A percentile compares a stretch with the other conserved stretches of the same genome.
Evolutionary conservation across 1,284 basidiomycete species (phyloP).

Genomic region (Pseudozyma thailandica): DNA sequence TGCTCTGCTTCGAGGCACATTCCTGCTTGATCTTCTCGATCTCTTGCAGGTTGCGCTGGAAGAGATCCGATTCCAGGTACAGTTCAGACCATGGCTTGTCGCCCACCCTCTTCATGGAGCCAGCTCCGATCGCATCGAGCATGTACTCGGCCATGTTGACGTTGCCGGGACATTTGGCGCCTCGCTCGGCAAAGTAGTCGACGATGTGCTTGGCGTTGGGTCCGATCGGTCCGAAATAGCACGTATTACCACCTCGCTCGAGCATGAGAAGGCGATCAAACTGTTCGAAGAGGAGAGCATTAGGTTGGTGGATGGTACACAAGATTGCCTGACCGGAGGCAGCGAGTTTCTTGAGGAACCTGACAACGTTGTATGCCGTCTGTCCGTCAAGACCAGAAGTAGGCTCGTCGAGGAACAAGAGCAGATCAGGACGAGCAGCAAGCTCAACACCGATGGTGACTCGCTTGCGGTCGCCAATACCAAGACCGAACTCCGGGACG

Average conservation of each 20-base stretch:
- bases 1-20: conserved; percentile 4
- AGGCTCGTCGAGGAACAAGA: conserved; percentile 71
- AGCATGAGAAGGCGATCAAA: conserved; percentile 48
- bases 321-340: conserved; percentile 49
- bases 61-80: conserved; percentile 41
- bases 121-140: conserved; percentile 69
- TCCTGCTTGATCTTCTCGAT: conserved; percentile 33
- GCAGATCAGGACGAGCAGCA: conserved; percentile 42
- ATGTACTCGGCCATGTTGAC: conserved; percentile 72
- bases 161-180: conserved; percentile 67
- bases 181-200: conserved; percentile 41
- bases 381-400: conserved; percentile 48
- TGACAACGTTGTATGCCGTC: conserved; percentile 45
- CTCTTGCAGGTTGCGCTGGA: conserved; percentile 22
- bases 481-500: conserved; percentile 49
- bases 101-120: conserved; percentile 62
- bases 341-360: conserved; percentile 52
- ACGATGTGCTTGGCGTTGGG: conserved; percentile 32
- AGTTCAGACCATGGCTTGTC: conserved; percentile 77
- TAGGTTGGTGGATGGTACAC: conserved; percentile 53
- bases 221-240: conserved; percentile 44
- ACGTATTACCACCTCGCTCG: conserved; percentile 42
- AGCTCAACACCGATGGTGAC: conserved; percentile 57
- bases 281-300: conserved; percentile 43
- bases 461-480: conserved; percentile 61